Percentiles rank a stretch among this genome's conserved stretches.
These are phyloP conservation scores for Pezizomycotina sp. DNA, from an alignment of 2,329 filamentous ascomycete species.

Conservation along the genomic window DNA sequence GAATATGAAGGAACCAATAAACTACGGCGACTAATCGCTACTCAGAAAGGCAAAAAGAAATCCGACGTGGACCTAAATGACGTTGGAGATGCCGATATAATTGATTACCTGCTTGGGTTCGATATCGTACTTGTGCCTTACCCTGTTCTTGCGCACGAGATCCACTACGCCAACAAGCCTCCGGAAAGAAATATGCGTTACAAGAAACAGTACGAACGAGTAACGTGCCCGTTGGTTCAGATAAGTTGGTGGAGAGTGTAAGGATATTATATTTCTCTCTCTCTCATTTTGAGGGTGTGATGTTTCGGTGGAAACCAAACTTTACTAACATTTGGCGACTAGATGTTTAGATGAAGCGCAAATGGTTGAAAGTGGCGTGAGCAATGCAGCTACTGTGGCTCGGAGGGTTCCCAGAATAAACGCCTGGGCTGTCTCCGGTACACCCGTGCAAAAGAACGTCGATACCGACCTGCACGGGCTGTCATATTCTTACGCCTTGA, in stretches of 20 bases:
- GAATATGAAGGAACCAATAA: constrained; percentile 37
- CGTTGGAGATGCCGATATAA: constrained; percentile 30
- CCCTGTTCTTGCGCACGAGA: constrained; percentile 56
- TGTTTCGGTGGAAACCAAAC: constrained; percentile 33
- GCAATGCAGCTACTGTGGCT: constrained; percentile 64
- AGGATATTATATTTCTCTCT: too few relatives aligned
- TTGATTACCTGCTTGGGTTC: constrained; percentile 34
- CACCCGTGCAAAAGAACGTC: constrained; percentile 66
- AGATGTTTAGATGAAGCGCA: constrained; percentile 67
- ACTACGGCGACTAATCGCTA: constrained; percentile 9
- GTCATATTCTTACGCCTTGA: constrained; percentile 65
- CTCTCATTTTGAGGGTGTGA: too few relatives aligned
- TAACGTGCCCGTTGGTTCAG: constrained; percentile 59
- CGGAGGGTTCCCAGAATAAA: constrained; percentile 65
- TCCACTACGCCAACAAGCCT: constrained; percentile 56
- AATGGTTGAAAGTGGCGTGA: constrained; percentile 82
- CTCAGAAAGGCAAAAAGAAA: constrained; percentile 21
- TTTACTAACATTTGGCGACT: too few relatives aligned
- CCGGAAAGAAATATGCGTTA: constrained; percentile 50
- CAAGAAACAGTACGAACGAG: constrained; percentile 46
- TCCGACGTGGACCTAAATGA: constrained; percentile 15
- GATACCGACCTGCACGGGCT: constrained; percentile 42
- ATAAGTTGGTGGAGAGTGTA: constrained; percentile 80
- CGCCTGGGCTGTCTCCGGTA: constrained; percentile 84
- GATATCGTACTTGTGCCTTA: constrained; percentile 51